Evolutionary conservation across 2,329 filamentous ascomycete genomes (phyloP), one percentile per base, ranked within the genome.

Genomic region (Trichophyton simii): DNA sequence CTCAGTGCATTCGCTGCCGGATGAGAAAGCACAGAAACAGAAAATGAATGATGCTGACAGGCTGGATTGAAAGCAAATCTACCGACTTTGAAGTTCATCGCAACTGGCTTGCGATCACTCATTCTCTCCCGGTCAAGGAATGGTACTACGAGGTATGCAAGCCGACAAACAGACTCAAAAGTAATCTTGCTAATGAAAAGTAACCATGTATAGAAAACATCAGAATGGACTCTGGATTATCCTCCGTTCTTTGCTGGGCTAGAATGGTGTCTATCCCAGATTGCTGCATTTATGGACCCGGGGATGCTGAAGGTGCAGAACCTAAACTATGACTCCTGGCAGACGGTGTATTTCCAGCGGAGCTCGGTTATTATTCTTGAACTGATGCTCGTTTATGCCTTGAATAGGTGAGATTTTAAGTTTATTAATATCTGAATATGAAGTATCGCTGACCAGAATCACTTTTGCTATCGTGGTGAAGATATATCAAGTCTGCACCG

Each of bases 171-270:
- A 18, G 28, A 2, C 28, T 5, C 20, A 15, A 22, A 22, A 11
- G 11, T 9, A 25, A 1, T 22, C 11, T 48, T 13, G 55, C 41
- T 54, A 38, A 41, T 13, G 11, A 22, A n/a, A 55, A 11, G 55
- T 28, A 20, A 48, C 36, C 11, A 48, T n/a, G 34, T 52, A 41
- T 67, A 86, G 80, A 87, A 91, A 77, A 96, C 91, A 1, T 99
- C 94, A 63, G 90, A 97, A 89, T 99, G 94, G 94, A 99, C 94
- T 0, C 86, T 99, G 70, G 94, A 99, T 77, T 99, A 99, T 72
- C 94, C 94, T 36, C 94, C 94, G 6, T 96, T 97, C 77, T 99
- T 99, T 72, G 94, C 94, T 67, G 91, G 88, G 72, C 96, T 97
- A 76, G 94, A 99, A 80, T 97, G 90, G 90, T 72, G 85, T 52